Evolutionary conservation across 768 basidiomycete genomes (phyloP).

Genomic region (Leccinum rimulosum): DNA sequence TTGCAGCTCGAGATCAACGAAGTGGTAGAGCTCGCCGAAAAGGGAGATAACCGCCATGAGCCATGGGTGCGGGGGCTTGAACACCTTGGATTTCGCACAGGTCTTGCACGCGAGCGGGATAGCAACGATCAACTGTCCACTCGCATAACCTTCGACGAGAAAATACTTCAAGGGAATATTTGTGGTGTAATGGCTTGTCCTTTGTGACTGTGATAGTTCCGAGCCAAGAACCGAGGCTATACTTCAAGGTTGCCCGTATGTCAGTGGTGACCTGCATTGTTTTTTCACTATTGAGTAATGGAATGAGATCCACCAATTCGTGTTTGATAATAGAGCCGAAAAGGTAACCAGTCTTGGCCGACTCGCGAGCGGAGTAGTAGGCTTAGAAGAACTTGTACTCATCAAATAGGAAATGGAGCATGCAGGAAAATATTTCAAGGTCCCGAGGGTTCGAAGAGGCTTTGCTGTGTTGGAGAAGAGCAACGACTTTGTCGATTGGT

Average conservation of each 20-base stretch:
- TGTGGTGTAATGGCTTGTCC: no score
- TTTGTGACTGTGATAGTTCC: no score
- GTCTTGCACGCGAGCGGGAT: no score
- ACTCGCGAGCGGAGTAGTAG: constrained; percentile 89
- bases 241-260: no score
- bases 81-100: constrained; percentile 85
- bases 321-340: constrained; percentile 96
- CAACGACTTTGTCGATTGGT: constrained; percentile 92
- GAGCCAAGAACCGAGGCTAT: no score
- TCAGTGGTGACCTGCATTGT: no score
- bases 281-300: no score
- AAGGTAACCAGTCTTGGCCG: no score
- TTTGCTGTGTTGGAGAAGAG: constrained; percentile 82
- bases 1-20: constrained; percentile 88
- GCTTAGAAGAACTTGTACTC: constrained; percentile 99
- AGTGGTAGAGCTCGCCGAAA: constrained; percentile 94
- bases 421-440: constrained; percentile 98
- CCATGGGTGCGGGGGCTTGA: constrained; percentile 98
- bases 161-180: no score
- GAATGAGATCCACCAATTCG: constrained; percentile 89
- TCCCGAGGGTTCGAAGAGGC: constrained; percentile 79
- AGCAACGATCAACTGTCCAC: constrained; percentile 90
- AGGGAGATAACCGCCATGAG: constrained; percentile 92
- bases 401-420: constrained; percentile 99
- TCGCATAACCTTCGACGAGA: no score